Evolutionary conservation across 495 filamentous ascomycete genomes (phyloP), one percentile per base, ranked within the genome.

Genomic region (Penicillium paradoxum): DNA sequence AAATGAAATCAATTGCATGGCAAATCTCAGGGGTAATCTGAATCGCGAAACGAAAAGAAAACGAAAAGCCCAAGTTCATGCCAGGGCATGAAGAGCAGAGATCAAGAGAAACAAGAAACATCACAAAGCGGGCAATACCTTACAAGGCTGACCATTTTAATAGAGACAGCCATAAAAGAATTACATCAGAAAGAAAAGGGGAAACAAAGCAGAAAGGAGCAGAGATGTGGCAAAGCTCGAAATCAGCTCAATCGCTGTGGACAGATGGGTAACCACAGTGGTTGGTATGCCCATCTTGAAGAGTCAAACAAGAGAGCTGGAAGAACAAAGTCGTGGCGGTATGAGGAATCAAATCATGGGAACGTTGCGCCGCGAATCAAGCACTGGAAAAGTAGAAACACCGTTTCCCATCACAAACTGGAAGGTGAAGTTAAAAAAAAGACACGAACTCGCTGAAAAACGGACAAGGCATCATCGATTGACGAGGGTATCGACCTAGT

Each of bases 361-460:
- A 51, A 42, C 18, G 21, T 43, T 51, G 29, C 49, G 49, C 49
- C 49, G 27, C 27, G 21, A 17, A 27, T 24, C 27, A 36, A 41
- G 34, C 39, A 48, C 11, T 17, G 30, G 30, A 11, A 34, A 34
- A 51, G 41, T 24, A 34, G n/a, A 43, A 51, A 51, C 49, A 51
- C 49, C 49, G 30, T 51, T 51, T 51, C 29, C 49, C 38, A 34
- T 41, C 49, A 39, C 14, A 14, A 45, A 46, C 14, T 34, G 8
- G 17, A 32, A 17, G 21, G 4, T 39, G 39, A 38, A 21, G 14
- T 14, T 14, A 58, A 53, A 56, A 58, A 53, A 56, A 62, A 68
- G 21, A 54, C 34, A 40, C 18, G 49, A 55, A 64, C 58, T 68
- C 71, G 70, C 71, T 74, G 17, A 68, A 74, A 55, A 70, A 71